Evolutionary conservation across 768 basidiomycete genomes (phyloP), one percentile per base, ranked within the genome.

Genomic region (Calocybe gangraenosa): DNA sequence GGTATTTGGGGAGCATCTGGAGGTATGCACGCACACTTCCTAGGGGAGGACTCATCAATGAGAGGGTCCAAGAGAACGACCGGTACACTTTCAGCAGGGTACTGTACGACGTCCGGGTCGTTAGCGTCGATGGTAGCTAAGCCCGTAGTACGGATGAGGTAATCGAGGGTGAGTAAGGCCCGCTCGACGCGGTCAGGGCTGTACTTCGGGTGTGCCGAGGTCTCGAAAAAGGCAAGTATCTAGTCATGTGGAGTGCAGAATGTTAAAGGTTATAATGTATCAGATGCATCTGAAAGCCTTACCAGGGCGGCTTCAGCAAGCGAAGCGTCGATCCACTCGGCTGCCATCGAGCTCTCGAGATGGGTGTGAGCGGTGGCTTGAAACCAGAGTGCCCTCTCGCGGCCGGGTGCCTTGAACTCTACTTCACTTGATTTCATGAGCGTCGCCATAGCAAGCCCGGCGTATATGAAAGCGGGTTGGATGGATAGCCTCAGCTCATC

Each of bases 161-260:
- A 68, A 58, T 91, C 88, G 23, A 90, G 69, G 18, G 73, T 67
- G 32, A 75, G 58, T 8, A 91, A 66, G 0, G 86, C 71, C 15
- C 63, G 62, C 17, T 69, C 66, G 9, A 79, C 74, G 11, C 81
- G 74, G 17, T 76, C 73, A 3, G 75, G 68, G 17, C 72, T 74
- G 57, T 87, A 75, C 34, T 75, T 67, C 5, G 85, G 86, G 48
- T 90, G 84, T 3, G 82, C 75, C 1, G 84, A 89, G 0, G 78
- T 75, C 59, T 91, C 88, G 54, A 87, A 91, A 2, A 91, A 66
- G 4, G 87, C 83, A 7, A 90, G 71, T 39, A 91, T 78, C 87
- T 87, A 49, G 35, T n/a, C n/a, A n/a, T n/a, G n/a, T n/a, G n/a
- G 15, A 22, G 7, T n/a, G 14, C 6, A 35, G 14, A 11, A 25